A percentile compares a stretch with the other conserved stretches of the same genome.
These are phyloP conservation scores for Cadophora malorum DNA, from an alignment of 2,329 filamentous ascomycete genomes.

Conservation along the genomic window DNA sequence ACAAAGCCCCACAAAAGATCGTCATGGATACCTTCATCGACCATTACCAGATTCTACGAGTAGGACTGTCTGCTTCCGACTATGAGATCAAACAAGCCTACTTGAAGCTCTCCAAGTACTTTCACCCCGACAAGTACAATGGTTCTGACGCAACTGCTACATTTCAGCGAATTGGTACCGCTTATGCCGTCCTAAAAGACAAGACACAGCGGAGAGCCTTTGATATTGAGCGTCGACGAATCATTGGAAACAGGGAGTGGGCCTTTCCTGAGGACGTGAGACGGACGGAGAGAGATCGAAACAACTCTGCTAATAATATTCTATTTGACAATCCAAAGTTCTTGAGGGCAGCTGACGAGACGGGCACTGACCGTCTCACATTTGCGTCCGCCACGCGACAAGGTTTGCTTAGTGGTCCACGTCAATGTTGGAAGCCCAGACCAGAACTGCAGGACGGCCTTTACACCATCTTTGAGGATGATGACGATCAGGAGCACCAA, in stretches of 20 bases:
- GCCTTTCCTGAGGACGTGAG: neutral
- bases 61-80: constrained; percentile 6
- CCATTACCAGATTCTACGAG: neutral
- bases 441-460: neutral
- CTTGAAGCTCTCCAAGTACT: neutral
- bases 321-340: neutral
- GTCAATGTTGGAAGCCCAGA: neutral
- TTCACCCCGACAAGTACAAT: constrained; percentile 9
- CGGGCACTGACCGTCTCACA: neutral
- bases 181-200: constrained; percentile 1
- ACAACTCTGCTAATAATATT: neutral
- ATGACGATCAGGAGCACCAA: neutral
- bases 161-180: neutral
- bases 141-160: neutral
- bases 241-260: constrained; percentile 6
- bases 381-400: neutral
- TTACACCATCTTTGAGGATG: constrained; percentile 6
- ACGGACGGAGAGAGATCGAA: neutral
- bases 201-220: neutral
- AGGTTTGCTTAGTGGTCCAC: neutral
- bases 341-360: neutral
- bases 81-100: constrained; percentile 2
- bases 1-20: neutral
- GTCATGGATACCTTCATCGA: neutral
- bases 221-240: neutral